phyloP scores from a whole-genome alignment of 192 early-diverging fungal species.

The Fimicolochytrium jonesii region DNA sequence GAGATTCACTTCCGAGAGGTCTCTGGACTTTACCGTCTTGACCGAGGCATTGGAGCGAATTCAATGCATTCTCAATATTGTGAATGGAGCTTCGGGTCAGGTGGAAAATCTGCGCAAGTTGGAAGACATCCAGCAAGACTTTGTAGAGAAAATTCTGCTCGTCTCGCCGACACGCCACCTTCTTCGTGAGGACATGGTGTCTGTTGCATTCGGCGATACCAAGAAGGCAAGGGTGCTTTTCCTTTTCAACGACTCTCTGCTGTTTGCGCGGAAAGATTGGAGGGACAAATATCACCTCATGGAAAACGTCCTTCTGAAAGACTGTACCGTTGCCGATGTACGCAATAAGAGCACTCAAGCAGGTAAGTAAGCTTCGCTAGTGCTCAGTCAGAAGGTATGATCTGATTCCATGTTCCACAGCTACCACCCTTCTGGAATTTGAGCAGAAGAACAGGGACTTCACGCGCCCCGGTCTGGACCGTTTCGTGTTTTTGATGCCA shows the following conservation, averaged over 20 bases:
- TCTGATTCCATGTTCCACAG: background rate
- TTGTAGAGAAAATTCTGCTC: constrained; percentile 48
- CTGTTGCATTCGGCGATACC: constrained; percentile 7
- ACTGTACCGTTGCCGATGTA: constrained; percentile 46
- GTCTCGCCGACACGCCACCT: constrained; percentile 41
- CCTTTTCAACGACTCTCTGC: constrained; percentile 51
- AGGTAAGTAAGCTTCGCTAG: background rate
- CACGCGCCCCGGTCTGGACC: background rate
- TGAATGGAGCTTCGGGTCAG: constrained; percentile 44
- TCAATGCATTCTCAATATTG: constrained; percentile 40
- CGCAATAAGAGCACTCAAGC: constrained; percentile 18
- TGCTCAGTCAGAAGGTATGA: background rate
- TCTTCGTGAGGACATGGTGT: constrained; percentile 45
- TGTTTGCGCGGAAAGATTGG: constrained; percentile 50
- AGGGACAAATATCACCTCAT: constrained; percentile 46
- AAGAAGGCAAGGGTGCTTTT: constrained; percentile 40
- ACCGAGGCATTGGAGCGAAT: constrained; percentile 40
- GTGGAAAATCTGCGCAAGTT: constrained; percentile 41
- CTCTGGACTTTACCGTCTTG: constrained; percentile 30
- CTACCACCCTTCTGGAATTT: background rate
- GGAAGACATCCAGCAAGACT: constrained; percentile 43
- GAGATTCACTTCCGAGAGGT: constrained; percentile 41
- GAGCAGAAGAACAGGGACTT: background rate
- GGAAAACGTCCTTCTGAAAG: constrained; percentile 38
- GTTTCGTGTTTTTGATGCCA: constrained; percentile 36